phyloP scores from a whole-genome alignment of 2,329 filamentous ascomycete species.

The Hypomyces rosellus region DNA sequence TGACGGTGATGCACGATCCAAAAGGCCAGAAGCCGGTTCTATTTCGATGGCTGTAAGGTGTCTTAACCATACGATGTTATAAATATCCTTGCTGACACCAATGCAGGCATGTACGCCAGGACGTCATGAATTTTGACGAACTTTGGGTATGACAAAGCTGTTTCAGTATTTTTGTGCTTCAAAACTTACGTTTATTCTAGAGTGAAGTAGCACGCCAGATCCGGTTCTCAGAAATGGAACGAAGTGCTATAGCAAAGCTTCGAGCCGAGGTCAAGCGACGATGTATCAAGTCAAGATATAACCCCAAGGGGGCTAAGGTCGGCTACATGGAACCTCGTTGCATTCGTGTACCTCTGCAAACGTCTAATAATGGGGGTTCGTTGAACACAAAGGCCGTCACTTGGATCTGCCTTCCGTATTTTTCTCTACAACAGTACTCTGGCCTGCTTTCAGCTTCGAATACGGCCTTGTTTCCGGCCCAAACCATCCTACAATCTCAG shows the following conservation, averaged over 20 bases:
- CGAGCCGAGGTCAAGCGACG: conserved; percentile 32
- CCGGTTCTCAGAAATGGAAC: conserved; percentile 28
- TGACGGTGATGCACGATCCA: conserved; percentile 31
- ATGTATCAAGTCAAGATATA: conserved; percentile 31
- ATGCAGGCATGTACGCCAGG: conserved; percentile 31
- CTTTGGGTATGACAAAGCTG: conserved; percentile 27
- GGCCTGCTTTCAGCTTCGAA: conserved; percentile 28
- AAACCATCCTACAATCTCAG: conserved; percentile 38
- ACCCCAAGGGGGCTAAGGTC: conserved; percentile 32
- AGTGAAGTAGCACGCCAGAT: conserved; percentile 28
- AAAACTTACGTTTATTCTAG: conserved; percentile 19
- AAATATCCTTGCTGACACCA: neutral
- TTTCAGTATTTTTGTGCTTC: neutral
- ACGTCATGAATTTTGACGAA: conserved; percentile 36
- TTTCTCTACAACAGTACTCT: conserved; percentile 38
- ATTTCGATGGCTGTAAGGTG: conserved; percentile 36
- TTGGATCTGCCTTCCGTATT: conserved; percentile 44
- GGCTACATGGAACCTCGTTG: conserved; percentile 35
- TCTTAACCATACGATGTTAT: neutral
- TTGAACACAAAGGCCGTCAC: conserved; percentile 18
- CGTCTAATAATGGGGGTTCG: conserved; percentile 15
- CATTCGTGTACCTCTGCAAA: conserved; percentile 31
- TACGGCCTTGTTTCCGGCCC: conserved; percentile 32
- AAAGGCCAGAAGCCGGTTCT: conserved; percentile 27
- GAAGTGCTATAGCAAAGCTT: conserved; percentile 29